Conservation (phyloP, 352 stramenopile genomes). For the Phytopythium boreale region DNA sequence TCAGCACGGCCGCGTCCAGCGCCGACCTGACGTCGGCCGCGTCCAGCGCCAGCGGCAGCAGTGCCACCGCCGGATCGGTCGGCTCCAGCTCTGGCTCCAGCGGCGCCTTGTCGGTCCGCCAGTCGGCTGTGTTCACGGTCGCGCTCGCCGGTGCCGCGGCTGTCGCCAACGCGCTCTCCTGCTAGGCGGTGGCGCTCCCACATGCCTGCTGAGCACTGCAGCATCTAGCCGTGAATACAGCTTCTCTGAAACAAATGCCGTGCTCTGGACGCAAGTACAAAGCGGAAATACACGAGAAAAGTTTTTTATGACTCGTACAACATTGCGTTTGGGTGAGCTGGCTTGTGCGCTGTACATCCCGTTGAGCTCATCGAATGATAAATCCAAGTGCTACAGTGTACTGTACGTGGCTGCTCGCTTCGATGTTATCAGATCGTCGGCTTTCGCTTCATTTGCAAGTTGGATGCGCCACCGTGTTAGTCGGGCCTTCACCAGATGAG, state of each 20-base stretch:
- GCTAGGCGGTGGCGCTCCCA: neutral
- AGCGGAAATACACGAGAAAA: neutral
- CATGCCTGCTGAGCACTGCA: too few relatives aligned
- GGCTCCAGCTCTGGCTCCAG: slow-evolving; percentile 17
- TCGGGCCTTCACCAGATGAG: too few relatives aligned
- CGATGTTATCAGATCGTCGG: too few relatives aligned
- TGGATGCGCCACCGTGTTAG: too few relatives aligned
- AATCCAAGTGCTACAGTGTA: too few relatives aligned
- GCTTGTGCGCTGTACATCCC: too few relatives aligned
- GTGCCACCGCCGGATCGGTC: slow-evolving; percentile 12
- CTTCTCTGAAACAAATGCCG: too few relatives aligned
- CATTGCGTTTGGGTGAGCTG: too few relatives aligned
- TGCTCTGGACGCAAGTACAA: neutral
- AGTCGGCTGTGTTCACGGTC: neutral
- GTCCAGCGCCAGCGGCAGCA: slow-evolving; percentile 17
- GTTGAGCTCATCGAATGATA: too few relatives aligned
- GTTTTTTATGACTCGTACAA: neutral
- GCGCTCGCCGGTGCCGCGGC: neutral
- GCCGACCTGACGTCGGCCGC: slow-evolving; percentile 19
- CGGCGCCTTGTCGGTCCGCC: slow-evolving; percentile 14
- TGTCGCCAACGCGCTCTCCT: neutral
- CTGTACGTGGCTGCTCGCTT: too few relatives aligned
- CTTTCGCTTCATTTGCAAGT: too few relatives aligned
- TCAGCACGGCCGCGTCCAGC: slow-evolving; percentile 39
- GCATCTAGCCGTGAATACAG: too few relatives aligned